Conservation (phyloP, 2,329 filamentous ascomycete genomes). For the Dissoconium aciculare region DNA sequence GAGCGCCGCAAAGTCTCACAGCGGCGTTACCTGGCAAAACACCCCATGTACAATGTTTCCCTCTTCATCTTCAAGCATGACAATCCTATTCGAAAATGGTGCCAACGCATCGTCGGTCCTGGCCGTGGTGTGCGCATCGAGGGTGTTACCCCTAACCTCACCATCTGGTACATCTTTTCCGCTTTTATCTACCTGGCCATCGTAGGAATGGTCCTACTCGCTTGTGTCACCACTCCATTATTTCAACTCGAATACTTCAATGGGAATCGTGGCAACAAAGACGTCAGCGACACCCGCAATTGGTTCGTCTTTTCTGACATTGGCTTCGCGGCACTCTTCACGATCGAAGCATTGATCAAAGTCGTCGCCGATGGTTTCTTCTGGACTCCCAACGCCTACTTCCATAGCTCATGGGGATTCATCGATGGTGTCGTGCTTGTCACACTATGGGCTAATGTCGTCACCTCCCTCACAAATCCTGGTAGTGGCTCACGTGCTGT, state of each 20-base stretch:
- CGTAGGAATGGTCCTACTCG: conserved; percentile 92
- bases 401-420: conserved; percentile 89
- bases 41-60: conserved; percentile 86
- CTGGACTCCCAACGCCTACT: conserved; percentile 94
- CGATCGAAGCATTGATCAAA: conserved; percentile 75
- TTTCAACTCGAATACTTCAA: conserved; percentile 79
- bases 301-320: conserved; percentile 96
- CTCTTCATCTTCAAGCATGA: conserved; percentile 71
- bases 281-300: conserved; percentile 43
- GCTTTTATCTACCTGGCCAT: conserved; percentile 88
- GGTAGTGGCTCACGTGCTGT: conserved; percentile 78
- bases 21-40: conserved; percentile 70
- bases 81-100: conserved; percentile 65
- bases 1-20: conserved; percentile 75
- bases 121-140: conserved; percentile 77
- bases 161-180: conserved; percentile 85
- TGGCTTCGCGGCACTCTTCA: conserved; percentile 77
- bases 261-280: conserved; percentile 5
- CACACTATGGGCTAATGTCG: conserved; percentile 89
- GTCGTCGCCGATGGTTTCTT: conserved; percentile 89
- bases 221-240: conserved; percentile 83
- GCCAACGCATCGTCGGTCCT: conserved; percentile 80
- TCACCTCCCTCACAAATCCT: conserved; percentile 65
- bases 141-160: conserved; percentile 74
- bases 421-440: conserved; percentile 85